A percentile compares a stretch with the other conserved stretches of the same genome.
Evolutionary conservation across 345 rosid genomes (phyloP).

Genomic region (Rhodamnia rubescens): DNA sequence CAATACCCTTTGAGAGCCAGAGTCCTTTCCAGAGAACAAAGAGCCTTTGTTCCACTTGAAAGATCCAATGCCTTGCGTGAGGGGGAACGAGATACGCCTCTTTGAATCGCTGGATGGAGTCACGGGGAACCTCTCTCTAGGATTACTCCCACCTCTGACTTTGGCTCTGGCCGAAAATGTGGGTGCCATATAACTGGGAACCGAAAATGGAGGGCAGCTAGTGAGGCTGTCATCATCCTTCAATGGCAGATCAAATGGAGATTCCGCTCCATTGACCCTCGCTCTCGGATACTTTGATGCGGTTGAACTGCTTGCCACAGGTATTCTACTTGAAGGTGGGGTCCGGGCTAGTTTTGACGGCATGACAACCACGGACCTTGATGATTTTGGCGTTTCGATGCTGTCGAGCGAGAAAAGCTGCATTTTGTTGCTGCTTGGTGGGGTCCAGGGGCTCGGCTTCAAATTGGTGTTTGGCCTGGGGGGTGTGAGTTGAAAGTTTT

Average conservation of each 20-base stretch:
- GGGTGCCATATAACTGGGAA: slow-evolving; percentile 87
- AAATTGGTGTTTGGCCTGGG: slow-evolving; percentile 33
- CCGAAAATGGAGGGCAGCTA: slow-evolving; percentile 86
- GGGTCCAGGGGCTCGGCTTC: slow-evolving; percentile 46
- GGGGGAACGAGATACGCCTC: slow-evolving; percentile 65
- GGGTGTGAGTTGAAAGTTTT: slow-evolving; percentile 46
- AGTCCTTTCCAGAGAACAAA: slow-evolving; percentile 43
- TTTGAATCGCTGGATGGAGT: slow-evolving; percentile 54
- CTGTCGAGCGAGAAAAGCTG: slow-evolving; percentile 31
- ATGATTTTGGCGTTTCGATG: slow-evolving; percentile 60
- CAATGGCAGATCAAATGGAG: slow-evolving; percentile 38
- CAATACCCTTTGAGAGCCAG: slow-evolving; percentile 24
- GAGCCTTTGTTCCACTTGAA: slow-evolving; percentile 8
- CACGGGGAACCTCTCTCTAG: slow-evolving; percentile 46
- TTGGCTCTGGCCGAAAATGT: slow-evolving; percentile 86
- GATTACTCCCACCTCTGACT: slow-evolving; percentile 53
- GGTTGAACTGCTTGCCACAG: slow-evolving; percentile 12
- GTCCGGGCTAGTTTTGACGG: slow-evolving; percentile 36
- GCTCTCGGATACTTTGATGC: slow-evolving; percentile 39
- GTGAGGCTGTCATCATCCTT: slow-evolving; percentile 91
- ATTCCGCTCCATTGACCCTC: slow-evolving; percentile 43
- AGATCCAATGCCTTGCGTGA: slow-evolving; percentile 48
- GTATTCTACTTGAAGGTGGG: slow-evolving; percentile 27
- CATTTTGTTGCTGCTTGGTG: slow-evolving; percentile 26
- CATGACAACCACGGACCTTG: slow-evolving; percentile 38